Conservation (phyloP, 2,329 filamentous ascomycete genomes). For the Epichloe bromicola region DNA sequence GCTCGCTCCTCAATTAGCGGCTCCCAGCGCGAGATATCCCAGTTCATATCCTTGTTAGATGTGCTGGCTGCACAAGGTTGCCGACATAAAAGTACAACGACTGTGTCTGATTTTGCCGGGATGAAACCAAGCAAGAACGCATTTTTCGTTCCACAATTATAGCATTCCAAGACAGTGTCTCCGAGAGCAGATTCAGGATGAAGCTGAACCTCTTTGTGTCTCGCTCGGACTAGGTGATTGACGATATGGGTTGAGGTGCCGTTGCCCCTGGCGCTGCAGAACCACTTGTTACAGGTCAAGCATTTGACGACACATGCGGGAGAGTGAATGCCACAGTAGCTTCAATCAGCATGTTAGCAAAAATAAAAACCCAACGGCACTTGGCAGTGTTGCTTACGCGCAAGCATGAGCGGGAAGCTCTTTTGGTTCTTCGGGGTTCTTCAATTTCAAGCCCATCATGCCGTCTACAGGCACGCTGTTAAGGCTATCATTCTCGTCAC, state of each 20-base stretch:
- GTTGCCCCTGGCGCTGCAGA: conserved; percentile 94
- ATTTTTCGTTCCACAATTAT: conserved; percentile 99
- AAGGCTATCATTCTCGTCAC: conserved; percentile 65
- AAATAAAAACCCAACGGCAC: neutral
- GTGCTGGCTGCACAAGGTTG: conserved; percentile 91
- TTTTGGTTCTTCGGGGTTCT: conserved; percentile 61
- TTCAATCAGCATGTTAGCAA: conserved; percentile 19
- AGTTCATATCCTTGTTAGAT: conserved; percentile 98
- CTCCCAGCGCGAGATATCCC: conserved; percentile 97
- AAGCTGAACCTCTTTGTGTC: conserved; percentile 96
- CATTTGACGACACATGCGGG: conserved; percentile 94
- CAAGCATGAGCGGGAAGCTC: conserved; percentile 90
- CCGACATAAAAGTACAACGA: conserved; percentile 90
- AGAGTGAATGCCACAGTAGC: conserved; percentile 96
- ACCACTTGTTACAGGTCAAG: conserved; percentile 93
- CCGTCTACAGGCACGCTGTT: conserved; percentile 72
- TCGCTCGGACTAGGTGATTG: conserved; percentile 91
- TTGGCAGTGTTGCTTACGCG: conserved; percentile 48
- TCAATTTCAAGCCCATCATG: conserved; percentile 49
- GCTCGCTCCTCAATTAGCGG: conserved; percentile 93
- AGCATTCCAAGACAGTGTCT: conserved; percentile 94
- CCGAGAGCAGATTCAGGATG: conserved; percentile 87
- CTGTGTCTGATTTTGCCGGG: conserved; percentile 94
- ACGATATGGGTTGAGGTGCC: conserved; percentile 96
- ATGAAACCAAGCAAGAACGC: conserved; percentile 97